Base-by-base conservation (phyloP, 2,329 filamentous ascomycete species). In the Dothiorella sarmentorum region DNA sequence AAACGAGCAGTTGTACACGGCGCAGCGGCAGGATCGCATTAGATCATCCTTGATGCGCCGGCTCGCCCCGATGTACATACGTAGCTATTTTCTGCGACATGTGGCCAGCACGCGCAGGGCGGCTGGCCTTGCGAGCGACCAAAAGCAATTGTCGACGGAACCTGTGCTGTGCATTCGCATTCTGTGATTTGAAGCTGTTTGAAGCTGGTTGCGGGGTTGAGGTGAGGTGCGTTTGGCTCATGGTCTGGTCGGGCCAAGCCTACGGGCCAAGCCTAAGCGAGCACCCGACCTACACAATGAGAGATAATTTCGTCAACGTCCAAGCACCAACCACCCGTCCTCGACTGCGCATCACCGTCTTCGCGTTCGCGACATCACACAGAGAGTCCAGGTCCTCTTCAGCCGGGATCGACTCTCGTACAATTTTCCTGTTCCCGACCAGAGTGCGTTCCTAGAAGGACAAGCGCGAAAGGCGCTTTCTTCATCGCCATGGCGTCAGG, bases 401-500 rank as follows among this genome's bases (percentile, higher is more conserved):
- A 59, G 51, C 64, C 69, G 71, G 72, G 70, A 70, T 69, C 49
- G 68, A 70, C 71, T 74, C 72, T 73, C 70, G 63, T 60, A 62
- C 62, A 59, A 56, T 66, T 62, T 60, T 64, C 66, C 64, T 59
- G 45, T 56, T 61, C 66, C 38, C 49, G 24, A 66, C 67, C 69
- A 73, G 69, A 70, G 71, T 75, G 73, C 67, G 73, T 67, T 68
- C 70, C 70, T 73, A 74, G 69, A 70, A 61, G 68, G 71, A 70
- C 66, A 69, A 74, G 74, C 74, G 73, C 74, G 71, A 70, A 74
- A 73, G 71, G 74, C 74, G 74, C 73, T 75, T 69, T 67, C 60
- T 45, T 57, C 59, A 55, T 67, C 70, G 69, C 64, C 65, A 73
- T 75, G 29, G 29, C 29, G 71, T 68, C 72, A 65, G 59, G 57